A percentile compares a stretch with the other conserved stretches of the same genome.
phyloP scores from a whole-genome alignment of 805 yeast species.

The Pichia thaimueangensis region DNA sequence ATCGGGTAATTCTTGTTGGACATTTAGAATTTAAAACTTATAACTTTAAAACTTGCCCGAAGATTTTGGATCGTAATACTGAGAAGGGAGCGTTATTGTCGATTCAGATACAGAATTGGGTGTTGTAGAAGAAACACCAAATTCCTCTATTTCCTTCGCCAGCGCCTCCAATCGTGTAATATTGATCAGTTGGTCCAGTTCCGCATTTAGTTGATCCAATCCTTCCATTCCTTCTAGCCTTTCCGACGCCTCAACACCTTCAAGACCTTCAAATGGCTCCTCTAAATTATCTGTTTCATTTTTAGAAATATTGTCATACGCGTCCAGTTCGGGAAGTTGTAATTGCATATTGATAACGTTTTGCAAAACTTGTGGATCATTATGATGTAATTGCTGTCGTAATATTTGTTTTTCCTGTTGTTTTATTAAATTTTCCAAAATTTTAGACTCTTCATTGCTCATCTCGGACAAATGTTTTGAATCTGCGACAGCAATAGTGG shows the following conservation, averaged over 20 bases:
- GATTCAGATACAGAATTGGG: no score
- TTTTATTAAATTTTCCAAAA: background rate
- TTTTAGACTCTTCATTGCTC: no score
- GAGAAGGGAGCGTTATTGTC: no score
- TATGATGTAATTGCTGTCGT: conserved; percentile 2
- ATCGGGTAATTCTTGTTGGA: no score
- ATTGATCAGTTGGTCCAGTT: conserved; percentile 4
- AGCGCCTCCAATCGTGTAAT: conserved; percentile 3
- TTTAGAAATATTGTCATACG: no score
- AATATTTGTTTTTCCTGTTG: conserved; percentile 7
- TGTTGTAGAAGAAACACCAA: background rate
- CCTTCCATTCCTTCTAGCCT: background rate
- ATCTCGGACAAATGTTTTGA: no score
- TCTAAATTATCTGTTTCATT: no score
- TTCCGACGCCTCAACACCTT: background rate
- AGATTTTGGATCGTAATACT: no score
- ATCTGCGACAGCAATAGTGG: no score
- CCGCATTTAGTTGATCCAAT: background rate
- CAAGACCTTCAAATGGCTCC: background rate
- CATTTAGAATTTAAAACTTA: no score
- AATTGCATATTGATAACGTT: no score
- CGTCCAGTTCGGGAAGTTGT: background rate
- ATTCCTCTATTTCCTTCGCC: conserved; percentile 4
- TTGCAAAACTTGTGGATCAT: conserved; percentile 1
- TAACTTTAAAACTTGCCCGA: no score